Evolutionary conservation across 805 yeast species (phyloP), one percentile per base, ranked within the genome.

Genomic region (Saccharomycopsis schoenii): DNA sequence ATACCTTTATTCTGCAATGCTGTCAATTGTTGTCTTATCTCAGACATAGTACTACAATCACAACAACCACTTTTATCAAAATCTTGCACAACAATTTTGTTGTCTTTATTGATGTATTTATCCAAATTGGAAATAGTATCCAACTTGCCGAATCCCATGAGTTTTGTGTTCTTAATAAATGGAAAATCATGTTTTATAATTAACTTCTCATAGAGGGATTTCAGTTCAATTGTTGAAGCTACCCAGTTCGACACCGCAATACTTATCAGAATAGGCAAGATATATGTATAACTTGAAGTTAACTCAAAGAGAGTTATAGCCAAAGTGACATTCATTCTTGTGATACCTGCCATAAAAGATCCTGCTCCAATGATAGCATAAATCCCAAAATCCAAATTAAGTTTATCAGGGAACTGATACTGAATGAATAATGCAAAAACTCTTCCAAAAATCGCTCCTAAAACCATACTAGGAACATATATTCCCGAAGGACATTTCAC

Each of bases 381-480:
- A 21, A 80, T 79, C 0, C 84, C 84, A 62, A 77, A 67, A 64
- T 78, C 82, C 6, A 78, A 73, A 15, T 57, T 59, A 4, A 75
- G 75, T 39, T 66, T 60, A 4, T 58, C 58, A 57, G 69, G 60
- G 29, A 73, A 75, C 4, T 74, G 50, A 68, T 74, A 76, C 59
- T 80, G 78, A 17, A 80, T 66, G 3, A 68, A 40, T 69, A 79
- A 74, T 1, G 82, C 82, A 61, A 80, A 72, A 1, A 78, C 66
- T 11, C 85, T 67, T 1, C 86, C 86, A 70, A 80, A 82, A 36
- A 83, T 69, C 1, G 86, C 85, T 0, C 88, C 88, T 24, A 79
- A 74, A 1, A 81, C 83, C 87, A 83, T 83, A 0, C 84, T 78
- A 4, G 88, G 88, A 1, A 83, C 83, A 63, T 83, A 83, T 14